Base-by-base conservation (phyloP, 225 moss, liverwort and hornwort species). In the Sphagnum contortum region DNA sequence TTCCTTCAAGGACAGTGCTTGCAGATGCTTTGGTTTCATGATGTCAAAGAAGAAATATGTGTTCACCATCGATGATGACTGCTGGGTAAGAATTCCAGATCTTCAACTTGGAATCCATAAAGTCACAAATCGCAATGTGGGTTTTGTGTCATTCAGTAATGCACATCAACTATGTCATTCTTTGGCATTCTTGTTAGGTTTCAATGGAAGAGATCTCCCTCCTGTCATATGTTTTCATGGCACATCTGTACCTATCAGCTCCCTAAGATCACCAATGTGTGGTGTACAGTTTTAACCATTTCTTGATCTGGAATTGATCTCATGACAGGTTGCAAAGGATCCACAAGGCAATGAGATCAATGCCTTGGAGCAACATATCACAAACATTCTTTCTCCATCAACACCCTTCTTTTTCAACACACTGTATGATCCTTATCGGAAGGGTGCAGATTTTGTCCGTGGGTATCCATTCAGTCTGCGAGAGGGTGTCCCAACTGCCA, bases 321-420 rank as follows among this genome's bases (percentile, higher is more conserved):
- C 29, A 29, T 29, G 29, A 29, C 29, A 29, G 59, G 6, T 56
- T 55, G 66, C 66, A 45, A 54, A 67, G 44, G 66, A 67, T 67
- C 66, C 66, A 45, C 55, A 50, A 45, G 66, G 66, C 8, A 67
- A 67, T 46, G 53, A 56, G 12, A 67, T 67, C 55, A 54, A 67
- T 45, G 53, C 66, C 47, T 44, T 67, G 44, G 66, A 67, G 55
- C 66, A 67, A 47, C 66, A 67, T 54, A 67, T 67, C 56, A 54
- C 51, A 54, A 67, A 67, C 56, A 44, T 67, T 12, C 44, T 54
- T 8, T 12, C 12, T n/a, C 52, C 52, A 4, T 67, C 66, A 8
- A 56, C 55, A 2, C 66, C 66, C 14, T 67, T 54, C 55, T 67
- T 67, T 45, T 67, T 67, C 56, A 67, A 67, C 66, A 67, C 66